Conservation (phyloP, 352 stramenopile genomes). For the Thraustotheca clavata region DNA sequence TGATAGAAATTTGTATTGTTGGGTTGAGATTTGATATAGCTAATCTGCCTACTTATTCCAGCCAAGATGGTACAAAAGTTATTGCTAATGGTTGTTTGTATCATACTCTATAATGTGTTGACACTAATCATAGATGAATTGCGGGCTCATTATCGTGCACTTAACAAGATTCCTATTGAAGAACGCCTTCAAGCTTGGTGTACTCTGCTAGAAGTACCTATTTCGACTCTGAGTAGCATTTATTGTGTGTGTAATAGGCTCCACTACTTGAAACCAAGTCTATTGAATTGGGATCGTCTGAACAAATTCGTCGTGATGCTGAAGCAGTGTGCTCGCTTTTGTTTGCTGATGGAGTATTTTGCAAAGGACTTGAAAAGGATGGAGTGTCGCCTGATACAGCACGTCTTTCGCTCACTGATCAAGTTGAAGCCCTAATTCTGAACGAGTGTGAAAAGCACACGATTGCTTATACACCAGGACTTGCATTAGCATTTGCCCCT, state of each 20-base stretch:
- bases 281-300: slow-evolving; percentile 41
- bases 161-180: slow-evolving; percentile 29
- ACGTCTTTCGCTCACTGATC: slow-evolving; percentile 67
- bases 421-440: slow-evolving; percentile 57
- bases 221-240: no score
- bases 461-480: slow-evolving; percentile 41
- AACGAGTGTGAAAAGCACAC: slow-evolving; percentile 53
- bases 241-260: slow-evolving; percentile 32
- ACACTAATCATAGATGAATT: slow-evolving; percentile 19
- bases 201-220: slow-evolving; percentile 35
- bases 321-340: slow-evolving; percentile 51
- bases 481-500: slow-evolving; percentile 48
- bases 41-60: background rate
- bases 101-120: no score
- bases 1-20: background rate
- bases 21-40: no score
- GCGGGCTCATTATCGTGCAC: slow-evolving; percentile 31
- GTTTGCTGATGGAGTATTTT: slow-evolving; percentile 49
- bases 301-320: slow-evolving; percentile 41
- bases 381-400: slow-evolving; percentile 38
- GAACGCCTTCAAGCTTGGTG: slow-evolving; percentile 50
- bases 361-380: slow-evolving; percentile 30
- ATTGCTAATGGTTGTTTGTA: slow-evolving; percentile 11
- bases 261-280: slow-evolving; percentile 66
- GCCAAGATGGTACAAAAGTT: background rate